Percentiles rank a stretch among this genome's conserved stretches.
phyloP scores from a whole-genome alignment of 176 grass and related monocot genomes.

The Saccharum spontaneum region DNA sequence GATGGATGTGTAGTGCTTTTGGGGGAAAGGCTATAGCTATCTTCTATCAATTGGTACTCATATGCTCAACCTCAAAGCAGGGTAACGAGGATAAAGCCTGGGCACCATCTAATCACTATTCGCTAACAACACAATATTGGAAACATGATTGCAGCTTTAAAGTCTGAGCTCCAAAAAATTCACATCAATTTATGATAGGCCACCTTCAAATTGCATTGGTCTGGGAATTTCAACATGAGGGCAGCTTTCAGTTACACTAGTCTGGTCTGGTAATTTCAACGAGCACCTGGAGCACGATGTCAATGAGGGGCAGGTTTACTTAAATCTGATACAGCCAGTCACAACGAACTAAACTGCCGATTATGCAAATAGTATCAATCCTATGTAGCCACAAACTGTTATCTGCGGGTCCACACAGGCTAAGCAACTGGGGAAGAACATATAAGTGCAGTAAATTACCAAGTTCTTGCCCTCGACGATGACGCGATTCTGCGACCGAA shows the following conservation, averaged over 20 bases:
- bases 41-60: neutral
- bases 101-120: neutral
- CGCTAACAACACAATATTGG: neutral
- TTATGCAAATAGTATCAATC: neutral
- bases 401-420: neutral
- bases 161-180: neutral
- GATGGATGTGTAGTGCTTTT: neutral
- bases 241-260: neutral
- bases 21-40: neutral
- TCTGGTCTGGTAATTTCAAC: neutral
- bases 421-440: neutral
- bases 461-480: conserved; percentile 97
- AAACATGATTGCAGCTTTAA: neutral
- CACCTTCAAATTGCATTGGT: neutral
- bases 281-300: neutral
- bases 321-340: neutral
- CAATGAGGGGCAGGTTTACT: neutral
- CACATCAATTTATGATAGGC: neutral
- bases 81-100: neutral
- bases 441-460: conserved; percentile 32
- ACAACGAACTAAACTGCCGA: too few species aligned
- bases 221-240: neutral
- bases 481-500: conserved; percentile 80
- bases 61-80: neutral
- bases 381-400: neutral